A percentile compares a stretch with the other conserved stretches of the same genome.
phyloP scores from a whole-genome alignment of 2,329 filamentous ascomycete genomes.

The Fusarium brevicatenulatum region DNA sequence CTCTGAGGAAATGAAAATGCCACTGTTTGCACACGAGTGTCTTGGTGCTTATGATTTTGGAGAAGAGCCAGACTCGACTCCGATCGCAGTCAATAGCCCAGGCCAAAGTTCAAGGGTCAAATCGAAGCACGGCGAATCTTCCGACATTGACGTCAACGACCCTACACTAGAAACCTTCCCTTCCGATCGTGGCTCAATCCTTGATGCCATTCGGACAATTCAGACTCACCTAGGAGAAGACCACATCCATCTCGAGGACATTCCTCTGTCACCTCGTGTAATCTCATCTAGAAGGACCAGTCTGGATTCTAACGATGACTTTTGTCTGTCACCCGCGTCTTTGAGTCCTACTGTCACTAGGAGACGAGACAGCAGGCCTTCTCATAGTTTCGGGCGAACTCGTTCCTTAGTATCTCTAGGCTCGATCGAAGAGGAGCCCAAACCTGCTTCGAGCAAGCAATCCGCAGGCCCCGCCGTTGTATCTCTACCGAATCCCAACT shows the following conservation, averaged over 20 bases:
- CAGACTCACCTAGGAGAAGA: conserved; percentile 57
- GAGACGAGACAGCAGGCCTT: conserved; percentile 48
- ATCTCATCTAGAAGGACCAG: conserved; percentile 49
- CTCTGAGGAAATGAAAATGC: conserved; percentile 45
- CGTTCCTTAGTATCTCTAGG: conserved; percentile 55
- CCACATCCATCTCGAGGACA: conserved; percentile 49
- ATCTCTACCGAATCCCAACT: conserved; percentile 39
- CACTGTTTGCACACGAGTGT: conserved; percentile 60
- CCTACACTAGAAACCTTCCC: conserved; percentile 62
- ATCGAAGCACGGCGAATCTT: conserved; percentile 29
- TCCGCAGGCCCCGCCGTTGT: conserved; percentile 28
- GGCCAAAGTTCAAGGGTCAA: conserved; percentile 24
- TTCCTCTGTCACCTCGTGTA: conserved; percentile 50
- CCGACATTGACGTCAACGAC: conserved; percentile 54
- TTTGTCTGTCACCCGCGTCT: conserved; percentile 48
- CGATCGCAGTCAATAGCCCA: conserved; percentile 29
- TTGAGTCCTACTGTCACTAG: conserved; percentile 49
- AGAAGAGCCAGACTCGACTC: conserved; percentile 45
- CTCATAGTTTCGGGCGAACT: conserved; percentile 50
- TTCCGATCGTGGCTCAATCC: conserved; percentile 55
- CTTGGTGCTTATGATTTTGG: conserved; percentile 54
- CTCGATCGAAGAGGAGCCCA: conserved; percentile 59
- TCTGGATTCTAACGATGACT: conserved; percentile 53
- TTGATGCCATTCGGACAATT: conserved; percentile 58
- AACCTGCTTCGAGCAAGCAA: conserved; percentile 25